Evolutionary conservation across 805 yeast species (phyloP), one percentile per base, ranked within the genome.

Genomic region (Myxozyma sirexii): DNA sequence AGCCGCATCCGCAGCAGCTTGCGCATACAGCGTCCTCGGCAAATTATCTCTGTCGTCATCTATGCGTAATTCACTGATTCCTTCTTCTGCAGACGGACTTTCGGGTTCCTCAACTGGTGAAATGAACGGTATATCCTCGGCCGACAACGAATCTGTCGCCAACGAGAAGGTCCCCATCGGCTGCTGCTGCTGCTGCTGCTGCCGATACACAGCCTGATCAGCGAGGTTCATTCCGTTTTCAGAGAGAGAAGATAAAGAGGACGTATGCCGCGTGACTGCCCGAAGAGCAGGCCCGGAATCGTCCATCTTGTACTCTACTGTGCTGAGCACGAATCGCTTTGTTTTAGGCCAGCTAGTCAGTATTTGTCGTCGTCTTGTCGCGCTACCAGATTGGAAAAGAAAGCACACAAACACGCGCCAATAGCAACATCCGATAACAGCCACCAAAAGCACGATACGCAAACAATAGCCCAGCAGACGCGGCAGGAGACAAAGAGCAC

Each of bases 41-140:
- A 53, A 35, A 19, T 17, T 2, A 21, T 47, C 19, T 13, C 3
- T 29, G 39, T 12, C 50, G 50, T 46, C 38, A 19, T 46, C 50
- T 19, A 46, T 46, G 7, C 26, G 50, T 1, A 46, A 13, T 8
- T 46, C 50, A n/a, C 37, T 6, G 7, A 31, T 31, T 33, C 13
- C 17, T 43, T 24, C 46, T 35, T 44, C 60, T 17, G 17, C n/a
- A 2, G 43, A 31, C 27, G 46, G 42, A 29, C 45, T 35, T 19
- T 44, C 38, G n/a, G 68, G 68, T n/a, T 50, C 41, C 21, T 54
- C 66, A 17, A 65, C 54, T 19, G 69, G 68, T 4, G 68, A 66
- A 27, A 66, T 54, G 49, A 45, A 66, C 39, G 66, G 68, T 15
- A 66, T 45, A 26, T 60, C 54, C 43, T 42, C 53, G 10, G 65